Evolutionary conservation across 495 filamentous ascomycete genomes (phyloP).

Genomic region (Penicillium chermesinum): DNA sequence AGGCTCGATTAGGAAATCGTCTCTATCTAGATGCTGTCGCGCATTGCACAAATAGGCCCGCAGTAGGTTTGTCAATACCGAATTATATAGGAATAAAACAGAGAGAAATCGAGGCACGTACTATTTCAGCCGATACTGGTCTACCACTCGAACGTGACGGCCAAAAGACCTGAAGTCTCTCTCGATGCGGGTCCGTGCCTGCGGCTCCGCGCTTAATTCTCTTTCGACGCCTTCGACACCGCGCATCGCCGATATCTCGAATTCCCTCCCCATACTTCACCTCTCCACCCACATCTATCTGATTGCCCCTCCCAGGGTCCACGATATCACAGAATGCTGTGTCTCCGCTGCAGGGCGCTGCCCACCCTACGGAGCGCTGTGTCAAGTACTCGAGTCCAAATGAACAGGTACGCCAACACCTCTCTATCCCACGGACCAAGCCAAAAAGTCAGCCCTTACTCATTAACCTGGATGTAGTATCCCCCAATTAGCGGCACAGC

Average conservation of each 20-base stretch:
- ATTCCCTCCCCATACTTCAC: constrained; percentile 4
- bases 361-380: constrained; percentile 21
- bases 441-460: not conserved
- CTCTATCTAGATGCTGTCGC: not conserved
- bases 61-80: too few species aligned
- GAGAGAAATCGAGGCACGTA: too few species aligned
- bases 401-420: constrained; percentile 22
- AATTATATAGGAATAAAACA: too few species aligned
- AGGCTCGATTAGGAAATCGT: constrained; percentile 20
- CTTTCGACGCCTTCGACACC: constrained; percentile 27
- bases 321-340: constrained; percentile 27
- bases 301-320: not conserved
- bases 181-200: constrained; percentile 32
- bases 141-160: not conserved
- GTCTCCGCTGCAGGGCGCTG: constrained; percentile 29
- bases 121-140: too few species aligned
- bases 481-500: constrained; percentile 18
- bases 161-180: not conserved
- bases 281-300: constrained; percentile 1
- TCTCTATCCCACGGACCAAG: constrained; percentile 1
- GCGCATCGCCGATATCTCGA: constrained; percentile 13
- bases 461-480: constrained; percentile 6
- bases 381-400: constrained; percentile 13
- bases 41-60: not conserved
- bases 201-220: constrained; percentile 39